Evolutionary conservation across 257 asterid species (phyloP).

Genomic region (Rehmannia glutinosa): DNA sequence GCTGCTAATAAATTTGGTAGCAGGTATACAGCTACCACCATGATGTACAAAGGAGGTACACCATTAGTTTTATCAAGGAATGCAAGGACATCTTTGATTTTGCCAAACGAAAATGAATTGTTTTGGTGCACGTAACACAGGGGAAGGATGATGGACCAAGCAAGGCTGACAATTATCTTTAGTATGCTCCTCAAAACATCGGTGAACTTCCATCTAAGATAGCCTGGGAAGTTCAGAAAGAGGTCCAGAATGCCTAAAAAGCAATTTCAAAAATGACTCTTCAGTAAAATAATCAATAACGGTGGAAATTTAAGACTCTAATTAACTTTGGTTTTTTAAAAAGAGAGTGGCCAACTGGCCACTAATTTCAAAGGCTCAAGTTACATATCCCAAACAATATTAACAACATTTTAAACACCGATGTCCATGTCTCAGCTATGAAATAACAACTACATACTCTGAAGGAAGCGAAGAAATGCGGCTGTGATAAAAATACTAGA

Average conservation of each 20-base stretch:
- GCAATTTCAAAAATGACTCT: conserved; percentile 18
- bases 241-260: conserved; percentile 66
- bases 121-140: conserved; percentile 52
- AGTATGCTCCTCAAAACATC: conserved; percentile 59
- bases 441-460: conserved; percentile 45
- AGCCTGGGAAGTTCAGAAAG: conserved; percentile 72
- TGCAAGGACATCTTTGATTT: conserved; percentile 39
- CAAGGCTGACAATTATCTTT: conserved; percentile 69
- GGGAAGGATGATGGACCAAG: conserved; percentile 71
- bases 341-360: background rate
- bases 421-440: background rate
- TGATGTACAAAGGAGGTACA: conserved; percentile 57
- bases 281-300: conserved; percentile 7
- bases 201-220: conserved; percentile 74
- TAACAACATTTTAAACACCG: background rate
- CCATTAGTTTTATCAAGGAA: conserved; percentile 55
- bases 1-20: conserved; percentile 66
- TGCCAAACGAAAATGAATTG: conserved; percentile 32
- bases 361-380: background rate
- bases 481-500: conserved; percentile 79
- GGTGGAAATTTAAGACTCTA: background rate
- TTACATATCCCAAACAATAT: background rate
- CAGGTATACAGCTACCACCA: conserved; percentile 59
- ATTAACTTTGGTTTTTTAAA: background rate
- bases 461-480: conserved; percentile 68